These are phyloP conservation scores for Lathyrus tuberosus DNA, from an alignment of 306 rosid genomes.

Conservation along the genomic window DNA sequence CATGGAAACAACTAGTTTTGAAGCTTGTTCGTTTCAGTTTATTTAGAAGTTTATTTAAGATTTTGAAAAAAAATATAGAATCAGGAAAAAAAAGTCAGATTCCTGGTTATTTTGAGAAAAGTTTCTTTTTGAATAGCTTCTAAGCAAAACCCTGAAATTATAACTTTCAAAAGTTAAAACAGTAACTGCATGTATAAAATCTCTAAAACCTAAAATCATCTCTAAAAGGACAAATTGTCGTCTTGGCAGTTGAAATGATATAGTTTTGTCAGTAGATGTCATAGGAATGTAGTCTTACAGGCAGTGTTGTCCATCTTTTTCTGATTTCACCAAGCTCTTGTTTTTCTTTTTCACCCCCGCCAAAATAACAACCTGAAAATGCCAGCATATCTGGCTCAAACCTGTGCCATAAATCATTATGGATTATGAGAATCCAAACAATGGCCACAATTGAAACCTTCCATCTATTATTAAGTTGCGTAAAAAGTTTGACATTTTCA, in stretches of 20 bases:
- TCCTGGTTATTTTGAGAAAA: neutral
- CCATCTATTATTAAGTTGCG: constrained; percentile 21
- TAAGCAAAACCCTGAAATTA: neutral
- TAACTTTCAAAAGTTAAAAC: neutral
- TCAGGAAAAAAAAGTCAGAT: neutral
- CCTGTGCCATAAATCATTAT: constrained; percentile 65
- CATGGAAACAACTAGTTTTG: constrained; percentile 21
- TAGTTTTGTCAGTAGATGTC: constrained; percentile 25
- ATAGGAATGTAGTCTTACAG: constrained; percentile 64
- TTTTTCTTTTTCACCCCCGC: constrained; percentile 98
- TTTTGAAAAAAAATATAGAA: neutral
- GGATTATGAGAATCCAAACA: constrained; percentile 42
- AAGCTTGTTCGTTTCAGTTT: neutral
- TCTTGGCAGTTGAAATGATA: constrained; percentile 12
- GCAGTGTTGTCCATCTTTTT: constrained; percentile 95
- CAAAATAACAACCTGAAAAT: constrained; percentile 97
- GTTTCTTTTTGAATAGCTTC: constrained; percentile 1
- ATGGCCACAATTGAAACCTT: constrained; percentile 1
- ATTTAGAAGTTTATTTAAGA: neutral
- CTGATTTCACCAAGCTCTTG: constrained; percentile 89
- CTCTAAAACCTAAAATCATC: constrained; percentile 2
- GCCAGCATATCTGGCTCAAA: constrained; percentile 99
- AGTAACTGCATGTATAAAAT: neutral
- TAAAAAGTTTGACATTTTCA: constrained; percentile 12
- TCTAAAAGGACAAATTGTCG: constrained; percentile 29